phyloP scores from a whole-genome alignment of 345 rosid genomes.

The Salix brachista region DNA sequence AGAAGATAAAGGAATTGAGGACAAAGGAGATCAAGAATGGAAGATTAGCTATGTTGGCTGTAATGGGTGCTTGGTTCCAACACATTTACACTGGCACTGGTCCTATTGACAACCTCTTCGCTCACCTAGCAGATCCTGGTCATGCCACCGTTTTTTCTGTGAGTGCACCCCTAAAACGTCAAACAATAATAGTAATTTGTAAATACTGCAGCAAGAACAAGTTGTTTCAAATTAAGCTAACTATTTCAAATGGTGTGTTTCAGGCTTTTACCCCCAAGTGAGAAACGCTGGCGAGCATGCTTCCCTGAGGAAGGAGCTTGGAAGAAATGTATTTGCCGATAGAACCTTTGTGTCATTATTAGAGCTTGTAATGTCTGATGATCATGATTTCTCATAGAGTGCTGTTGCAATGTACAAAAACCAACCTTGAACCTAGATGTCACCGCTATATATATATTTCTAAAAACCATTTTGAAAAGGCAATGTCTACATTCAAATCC shows the following conservation, averaged over 20 bases:
- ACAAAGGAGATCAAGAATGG: slow-evolving; percentile 97
- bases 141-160: slow-evolving; percentile 91
- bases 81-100: slow-evolving; percentile 96
- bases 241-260: not conserved
- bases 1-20: slow-evolving; percentile 82
- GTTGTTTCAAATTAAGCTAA: not conserved
- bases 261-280: slow-evolving; percentile 93
- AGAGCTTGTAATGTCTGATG: slow-evolving; percentile 25
- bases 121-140: slow-evolving; percentile 97
- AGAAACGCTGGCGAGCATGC: slow-evolving; percentile 12
- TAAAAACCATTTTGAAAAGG: not conserved
- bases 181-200: not conserved
- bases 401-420: slow-evolving; percentile 35
- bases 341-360: slow-evolving; percentile 13
- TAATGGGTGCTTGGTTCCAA: slow-evolving; percentile 99
- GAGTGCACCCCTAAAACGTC: slow-evolving; percentile 19
- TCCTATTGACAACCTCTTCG: slow-evolving; percentile 92
- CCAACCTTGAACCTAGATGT: slow-evolving; percentile 9
- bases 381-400: slow-evolving; percentile 12
- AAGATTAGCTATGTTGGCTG: slow-evolving; percentile 95
- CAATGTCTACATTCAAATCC: not conserved
- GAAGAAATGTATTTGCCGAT: slow-evolving; percentile 19
- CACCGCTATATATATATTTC: not conserved
- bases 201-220: not conserved
- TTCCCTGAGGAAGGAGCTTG: slow-evolving; percentile 1